Evolutionary conservation across 2,329 filamentous ascomycete species (phyloP).

Genomic region (Parafenestella ontariensis): DNA sequence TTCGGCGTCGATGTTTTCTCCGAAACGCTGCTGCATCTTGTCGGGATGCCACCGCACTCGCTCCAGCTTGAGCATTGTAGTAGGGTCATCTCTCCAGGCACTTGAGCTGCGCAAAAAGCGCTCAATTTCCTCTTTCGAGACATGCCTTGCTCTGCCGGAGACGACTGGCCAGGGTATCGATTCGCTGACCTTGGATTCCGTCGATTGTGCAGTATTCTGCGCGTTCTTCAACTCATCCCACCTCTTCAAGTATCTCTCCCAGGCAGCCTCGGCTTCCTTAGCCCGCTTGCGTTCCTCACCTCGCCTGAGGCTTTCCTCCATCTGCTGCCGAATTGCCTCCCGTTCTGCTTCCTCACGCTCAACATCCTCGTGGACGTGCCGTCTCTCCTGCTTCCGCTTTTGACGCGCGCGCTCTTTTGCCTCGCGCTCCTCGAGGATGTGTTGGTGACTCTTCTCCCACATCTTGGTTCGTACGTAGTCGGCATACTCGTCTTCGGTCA

Average conservation of each 20-base stretch:
- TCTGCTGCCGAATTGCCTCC: slow-evolving; percentile 63
- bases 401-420: slow-evolving; percentile 56
- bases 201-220: slow-evolving; percentile 15
- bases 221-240: slow-evolving; percentile 65
- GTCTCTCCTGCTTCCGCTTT: slow-evolving; percentile 53
- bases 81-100: slow-evolving; percentile 46
- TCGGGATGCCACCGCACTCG: slow-evolving; percentile 96
- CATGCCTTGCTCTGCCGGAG: slow-evolving; percentile 63
- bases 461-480: slow-evolving; percentile 84
- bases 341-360: slow-evolving; percentile 52
- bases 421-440: slow-evolving; percentile 79
- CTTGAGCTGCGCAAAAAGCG: slow-evolving; percentile 71
- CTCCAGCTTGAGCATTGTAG: slow-evolving; percentile 75
- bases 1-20: slow-evolving; percentile 71
- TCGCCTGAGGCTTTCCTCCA: slow-evolving; percentile 72
- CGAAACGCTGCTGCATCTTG: slow-evolving; percentile 91
- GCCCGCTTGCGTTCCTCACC: slow-evolving; percentile 68
- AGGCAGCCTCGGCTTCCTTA: slow-evolving; percentile 65
- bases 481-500: slow-evolving; percentile 93
- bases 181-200: slow-evolving; percentile 33
- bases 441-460: slow-evolving; percentile 94
- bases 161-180: slow-evolving; percentile 76
- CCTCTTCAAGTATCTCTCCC: slow-evolving; percentile 67
- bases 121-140: slow-evolving; percentile 67
- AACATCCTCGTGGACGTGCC: slow-evolving; percentile 51